Conservation (phyloP, 805 yeast genomes). For the Lachancea lanzarotensis region DNA sequence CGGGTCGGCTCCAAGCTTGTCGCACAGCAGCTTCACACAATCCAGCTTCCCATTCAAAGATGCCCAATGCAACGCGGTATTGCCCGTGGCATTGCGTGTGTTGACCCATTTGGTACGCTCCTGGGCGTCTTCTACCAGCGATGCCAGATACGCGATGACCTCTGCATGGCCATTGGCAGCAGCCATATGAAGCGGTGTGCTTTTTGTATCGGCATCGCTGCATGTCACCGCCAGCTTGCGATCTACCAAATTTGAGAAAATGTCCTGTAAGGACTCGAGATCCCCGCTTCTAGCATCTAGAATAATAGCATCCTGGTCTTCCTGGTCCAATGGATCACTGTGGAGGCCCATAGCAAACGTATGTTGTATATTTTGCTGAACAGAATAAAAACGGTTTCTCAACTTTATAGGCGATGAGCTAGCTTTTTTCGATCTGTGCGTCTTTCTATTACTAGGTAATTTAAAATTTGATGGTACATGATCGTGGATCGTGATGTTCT, state of each 20-base stretch:
- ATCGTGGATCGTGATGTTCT: too few species aligned
- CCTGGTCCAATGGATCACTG: slow-evolving; percentile 43
- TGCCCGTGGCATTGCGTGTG: slow-evolving; percentile 69
- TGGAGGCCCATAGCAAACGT: slow-evolving; percentile 21
- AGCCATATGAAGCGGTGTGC: slow-evolving; percentile 90
- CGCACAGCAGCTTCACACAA: slow-evolving; percentile 63
- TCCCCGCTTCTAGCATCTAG: slow-evolving; percentile 88
- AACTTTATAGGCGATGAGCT: slow-evolving; percentile 4
- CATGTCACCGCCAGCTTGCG: slow-evolving; percentile 40
- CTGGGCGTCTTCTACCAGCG: slow-evolving; percentile 35
- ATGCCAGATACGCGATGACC: slow-evolving; percentile 53
- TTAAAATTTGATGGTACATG: too few species aligned
- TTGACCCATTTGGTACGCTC: slow-evolving; percentile 45
- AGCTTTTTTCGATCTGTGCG: too few species aligned
- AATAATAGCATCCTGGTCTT: slow-evolving; percentile 75
- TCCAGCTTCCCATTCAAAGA: slow-evolving; percentile 77
- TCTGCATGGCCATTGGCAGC: slow-evolving; percentile 88
- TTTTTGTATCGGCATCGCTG: slow-evolving; percentile 55
- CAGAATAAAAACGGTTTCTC: too few species aligned
- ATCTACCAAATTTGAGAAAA: slow-evolving; percentile 52
- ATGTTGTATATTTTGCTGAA: not conserved
- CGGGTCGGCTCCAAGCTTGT: slow-evolving; percentile 73
- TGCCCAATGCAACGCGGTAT: slow-evolving; percentile 97
- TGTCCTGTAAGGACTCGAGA: slow-evolving; percentile 60
- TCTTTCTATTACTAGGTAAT: too few species aligned